Evolutionary conservation across 805 yeast species (phyloP), one percentile per base, ranked within the genome.

Genomic region (Wickerhamiella bombiphila): DNA sequence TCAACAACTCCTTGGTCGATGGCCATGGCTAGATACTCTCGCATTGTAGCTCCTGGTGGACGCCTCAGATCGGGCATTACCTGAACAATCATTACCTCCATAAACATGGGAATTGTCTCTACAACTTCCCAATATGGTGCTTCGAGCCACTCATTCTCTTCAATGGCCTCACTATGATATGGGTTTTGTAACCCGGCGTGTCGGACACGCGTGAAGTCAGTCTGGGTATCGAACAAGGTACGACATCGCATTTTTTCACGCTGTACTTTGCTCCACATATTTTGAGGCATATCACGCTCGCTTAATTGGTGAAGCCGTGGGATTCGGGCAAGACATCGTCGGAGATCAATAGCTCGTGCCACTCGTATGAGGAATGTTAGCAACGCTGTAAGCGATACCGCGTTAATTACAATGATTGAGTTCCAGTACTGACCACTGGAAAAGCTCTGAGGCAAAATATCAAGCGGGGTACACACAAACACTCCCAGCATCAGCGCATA

Each of bases 261-360:
- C 3, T 54, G 45, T 18, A 76, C 63, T 47, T 57, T 50, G 4
- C 50, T 46, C 30, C 68, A 56, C 41, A 69, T 63, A 2, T 58
- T 53, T n/a, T 55, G 55, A 1, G 80, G 76, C 29, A 76, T 54
- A 48, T 76, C 82, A 41, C 69, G 74, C 5, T 65, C 57, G 14
- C 72, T 63, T 1, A 94, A 86, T 20, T 85, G 65, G 54, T 82
- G 83, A 16, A 72, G 60, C 43, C 78, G 70, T 0, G 96, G 96
- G 15, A 86, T 80, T 46, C 79, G 91, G 41, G 72, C 70, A 43
- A 85, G 51, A 35, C 76, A 62, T 37, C 72, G 65, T 40, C 76
- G 65, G 39, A 69, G 64, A 18, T 69, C 65, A 39, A 74, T 61
- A 5, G 82, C 59, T 39, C 97, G 65, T 28, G 71, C 59, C 16